Percentiles rank a stretch among this genome's conserved stretches.
These are phyloP conservation scores for Jatropha curcas DNA, from an alignment of 345 rosid genomes.

Conservation along the genomic window DNA sequence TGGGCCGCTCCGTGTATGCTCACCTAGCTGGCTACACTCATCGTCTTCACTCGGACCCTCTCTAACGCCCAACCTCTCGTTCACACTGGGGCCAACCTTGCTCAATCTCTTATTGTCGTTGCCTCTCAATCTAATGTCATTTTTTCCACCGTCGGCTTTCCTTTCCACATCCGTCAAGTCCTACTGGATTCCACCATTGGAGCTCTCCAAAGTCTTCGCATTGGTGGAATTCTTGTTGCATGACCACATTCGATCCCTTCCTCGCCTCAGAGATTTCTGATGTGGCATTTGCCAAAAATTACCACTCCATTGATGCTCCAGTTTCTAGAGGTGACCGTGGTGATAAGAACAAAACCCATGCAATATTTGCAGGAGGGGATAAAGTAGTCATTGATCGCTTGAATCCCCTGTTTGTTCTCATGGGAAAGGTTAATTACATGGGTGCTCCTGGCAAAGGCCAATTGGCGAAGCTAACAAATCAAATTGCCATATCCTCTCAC, in stretches of 20 bases:
- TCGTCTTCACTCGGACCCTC: conserved; percentile 84
- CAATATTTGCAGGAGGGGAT: conserved; percentile 83
- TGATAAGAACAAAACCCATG: conserved; percentile 61
- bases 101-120: conserved; percentile 58
- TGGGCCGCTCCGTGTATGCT: conserved; percentile 84
- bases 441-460: conserved; percentile 81
- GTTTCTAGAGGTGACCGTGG: conserved; percentile 81
- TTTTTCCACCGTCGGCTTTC: conserved; percentile 92
- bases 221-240: conserved; percentile 78
- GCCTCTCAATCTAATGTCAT: conserved; percentile 81
- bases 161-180: conserved; percentile 84
- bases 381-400: conserved; percentile 42
- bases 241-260: conserved; percentile 96
- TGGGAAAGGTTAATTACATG: conserved; percentile 86
- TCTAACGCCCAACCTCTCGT: conserved; percentile 79
- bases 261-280: conserved; percentile 69
- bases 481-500: conserved; percentile 73
- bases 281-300: conserved; percentile 53
- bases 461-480: conserved; percentile 75
- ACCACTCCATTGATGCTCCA: conserved; percentile 76
- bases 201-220: conserved; percentile 69
- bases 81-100: conserved; percentile 70
- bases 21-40: conserved; percentile 84
- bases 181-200: conserved; percentile 70
- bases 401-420: conserved; percentile 54